Base-by-base conservation (phyloP, 768 basidiomycete species). In the Porpolomopsis calyptriformis region DNA sequence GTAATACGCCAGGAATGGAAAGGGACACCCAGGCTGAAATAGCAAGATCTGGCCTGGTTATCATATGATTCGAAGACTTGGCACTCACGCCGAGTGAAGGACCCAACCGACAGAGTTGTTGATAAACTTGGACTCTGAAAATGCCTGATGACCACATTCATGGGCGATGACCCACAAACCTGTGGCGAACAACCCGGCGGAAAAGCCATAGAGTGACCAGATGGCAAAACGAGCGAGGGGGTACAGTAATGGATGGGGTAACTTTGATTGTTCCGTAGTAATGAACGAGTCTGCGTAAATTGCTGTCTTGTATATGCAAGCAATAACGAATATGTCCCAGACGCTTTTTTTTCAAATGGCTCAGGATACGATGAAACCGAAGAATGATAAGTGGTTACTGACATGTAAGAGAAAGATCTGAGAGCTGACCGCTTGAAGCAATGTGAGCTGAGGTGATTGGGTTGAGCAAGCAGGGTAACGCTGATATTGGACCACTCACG, bases 1-100 rank as follows among this genome's bases (percentile, higher is more conserved):
- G 81, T 82, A 59, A 96, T 89, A 52, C 90, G 77, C 94, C 93
- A 98, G 4, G 90, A 87, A 60, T 97, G 91, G 67, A 90, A 99
- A 4, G 94, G 94, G 11, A 98, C 94, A 40, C 93, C 84, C 48
- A 97, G 78, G 44, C 88, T 89, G 51, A 33, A 55, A 24, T 26
- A 46, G 40, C 43, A 46, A 37, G 24, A 19, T 40, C 26, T 41
- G 42, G 41, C 22, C 44, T 31, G 12, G 11, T 36, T 55, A 51
- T 51, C 47, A 39, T 50, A 44, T 41, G 36, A 10, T 20, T 25
- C 5, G 22, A 19, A 26, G 40, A 46, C 43, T 40, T 53, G 53
- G 47, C 29, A 60, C 83, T 51, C 59, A 89, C 88, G 74, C 77
- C 37, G 91, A 94, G 64, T 97, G 94, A 25, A 97, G 72, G 49